Conservation (phyloP, 1,284 basidiomycete genomes). For the Microbotryomycetes sp. region DNA sequence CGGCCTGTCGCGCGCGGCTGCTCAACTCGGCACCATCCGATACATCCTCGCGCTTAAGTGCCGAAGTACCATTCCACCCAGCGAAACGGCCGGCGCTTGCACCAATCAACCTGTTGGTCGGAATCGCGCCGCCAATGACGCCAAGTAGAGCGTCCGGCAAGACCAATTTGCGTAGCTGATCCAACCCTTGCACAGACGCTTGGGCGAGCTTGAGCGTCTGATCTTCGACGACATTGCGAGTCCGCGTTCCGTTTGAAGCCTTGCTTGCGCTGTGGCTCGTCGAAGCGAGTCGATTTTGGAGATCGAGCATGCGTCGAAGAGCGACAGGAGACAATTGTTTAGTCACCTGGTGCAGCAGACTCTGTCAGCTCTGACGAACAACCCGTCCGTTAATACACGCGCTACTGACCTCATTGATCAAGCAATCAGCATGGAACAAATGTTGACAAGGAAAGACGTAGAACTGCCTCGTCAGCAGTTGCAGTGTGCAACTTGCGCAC, state of each 20-base stretch:
- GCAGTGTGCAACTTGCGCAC: constrained; percentile 70
- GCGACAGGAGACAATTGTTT: constrained; percentile 74
- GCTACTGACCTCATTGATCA: constrained; percentile 72
- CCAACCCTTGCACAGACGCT: constrained; percentile 55
- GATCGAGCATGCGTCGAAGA: constrained; percentile 68
- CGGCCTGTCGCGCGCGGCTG: constrained; percentile 39
- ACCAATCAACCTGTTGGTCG: constrained; percentile 9
- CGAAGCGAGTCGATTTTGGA: constrained; percentile 68
- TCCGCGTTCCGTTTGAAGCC: background rate
- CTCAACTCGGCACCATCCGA: constrained; percentile 47
- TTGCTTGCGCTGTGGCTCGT: background rate
- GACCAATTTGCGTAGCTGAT: constrained; percentile 79
- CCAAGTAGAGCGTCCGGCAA: constrained; percentile 71
- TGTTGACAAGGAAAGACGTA: constrained; percentile 94
- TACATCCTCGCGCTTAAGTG: constrained; percentile 53
- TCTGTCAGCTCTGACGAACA: background rate
- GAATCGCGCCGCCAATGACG: constrained; percentile 41
- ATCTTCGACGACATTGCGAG: constrained; percentile 33
- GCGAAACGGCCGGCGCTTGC: constrained; percentile 42
- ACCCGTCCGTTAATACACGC: no score
- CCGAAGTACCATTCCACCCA: constrained; percentile 54
- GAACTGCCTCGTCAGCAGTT: constrained; percentile 79
- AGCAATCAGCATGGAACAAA: constrained; percentile 78
- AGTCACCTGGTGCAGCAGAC: constrained; percentile 57
- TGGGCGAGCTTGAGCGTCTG: constrained; percentile 73